phyloP scores from a whole-genome alignment of 129 eudicot species.

The Chrysanthemum seticuspe region DNA sequence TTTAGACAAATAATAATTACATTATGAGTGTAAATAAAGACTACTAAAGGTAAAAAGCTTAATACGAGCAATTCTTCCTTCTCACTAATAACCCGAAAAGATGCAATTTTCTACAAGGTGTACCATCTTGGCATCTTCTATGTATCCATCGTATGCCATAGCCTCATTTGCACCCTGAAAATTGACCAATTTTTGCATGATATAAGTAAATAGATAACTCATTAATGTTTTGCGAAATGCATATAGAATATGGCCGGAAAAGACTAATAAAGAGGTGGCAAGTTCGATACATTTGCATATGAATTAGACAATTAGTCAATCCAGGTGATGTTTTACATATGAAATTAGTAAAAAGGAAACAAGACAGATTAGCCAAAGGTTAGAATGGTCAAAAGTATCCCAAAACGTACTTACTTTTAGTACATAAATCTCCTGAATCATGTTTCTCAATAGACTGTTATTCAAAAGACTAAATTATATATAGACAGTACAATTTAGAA shows the following conservation, averaged over 20 bases:
- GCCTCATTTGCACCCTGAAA: constrained; percentile 30
- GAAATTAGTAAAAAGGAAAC: no score
- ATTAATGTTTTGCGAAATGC: background rate
- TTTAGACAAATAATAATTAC: constrained; percentile 10
- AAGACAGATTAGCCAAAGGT: no score
- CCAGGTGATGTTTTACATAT: no score
- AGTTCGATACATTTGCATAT: no score
- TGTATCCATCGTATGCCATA: constrained; percentile 10
- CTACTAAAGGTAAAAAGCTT: constrained; percentile 7
- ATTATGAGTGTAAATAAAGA: background rate
- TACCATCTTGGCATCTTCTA: constrained; percentile 25
- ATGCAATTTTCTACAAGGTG: constrained; percentile 24
- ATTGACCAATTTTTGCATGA: background rate
- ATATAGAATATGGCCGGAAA: background rate
- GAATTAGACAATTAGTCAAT: no score
- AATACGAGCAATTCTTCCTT: background rate
- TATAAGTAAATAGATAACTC: background rate
- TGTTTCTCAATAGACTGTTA: no score
- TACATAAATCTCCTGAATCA: no score
- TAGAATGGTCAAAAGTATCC: no score
- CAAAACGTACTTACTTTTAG: no score
- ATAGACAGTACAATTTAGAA: no score
- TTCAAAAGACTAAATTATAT: no score
- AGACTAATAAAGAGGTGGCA: background rate
- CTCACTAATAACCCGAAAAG: background rate